Conservation (phyloP, 2,329 filamentous ascomycete genomes). For the Epichloe scottii region DNA sequence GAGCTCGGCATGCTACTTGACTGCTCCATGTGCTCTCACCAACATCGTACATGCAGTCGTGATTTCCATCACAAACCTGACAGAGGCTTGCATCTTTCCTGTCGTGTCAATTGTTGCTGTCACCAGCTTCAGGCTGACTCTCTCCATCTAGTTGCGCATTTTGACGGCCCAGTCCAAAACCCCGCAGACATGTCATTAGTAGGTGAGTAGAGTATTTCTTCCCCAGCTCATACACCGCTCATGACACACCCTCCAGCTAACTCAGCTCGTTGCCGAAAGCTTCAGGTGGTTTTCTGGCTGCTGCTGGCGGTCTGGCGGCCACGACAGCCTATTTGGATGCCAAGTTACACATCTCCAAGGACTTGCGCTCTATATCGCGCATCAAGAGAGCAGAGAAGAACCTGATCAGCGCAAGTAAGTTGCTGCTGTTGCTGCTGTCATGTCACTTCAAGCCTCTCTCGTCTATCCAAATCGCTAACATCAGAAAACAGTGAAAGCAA, state of each 20-base stretch:
- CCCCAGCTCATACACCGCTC: too few relatives aligned
- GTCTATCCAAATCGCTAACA: neutral
- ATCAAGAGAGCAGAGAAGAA: neutral
- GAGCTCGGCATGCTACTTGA: too few relatives aligned
- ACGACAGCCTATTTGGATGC: slow-evolving; percentile 6
- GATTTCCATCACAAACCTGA: too few relatives aligned
- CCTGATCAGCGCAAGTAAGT: slow-evolving; percentile 1
- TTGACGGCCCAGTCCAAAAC: too few relatives aligned
- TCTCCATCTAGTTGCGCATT: too few relatives aligned
- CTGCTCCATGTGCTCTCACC: too few relatives aligned
- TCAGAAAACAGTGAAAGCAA: neutral
- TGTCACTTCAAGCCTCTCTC: neutral
- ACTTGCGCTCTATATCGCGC: slow-evolving; percentile 1
- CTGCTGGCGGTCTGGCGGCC: neutral
- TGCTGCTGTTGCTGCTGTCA: neutral
- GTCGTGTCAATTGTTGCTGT: too few relatives aligned
- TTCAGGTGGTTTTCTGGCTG: slow-evolving; percentile 1
- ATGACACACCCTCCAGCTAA: neutral
- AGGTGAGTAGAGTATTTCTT: too few relatives aligned
- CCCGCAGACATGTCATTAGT: too few relatives aligned
- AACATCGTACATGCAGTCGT: too few relatives aligned
- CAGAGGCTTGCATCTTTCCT: too few relatives aligned
- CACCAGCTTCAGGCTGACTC: too few relatives aligned
- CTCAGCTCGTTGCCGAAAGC: neutral
- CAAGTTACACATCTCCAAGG: slow-evolving; percentile 4